Evolutionary conservation across 2,329 filamentous ascomycete species (phyloP).

Genomic region (Trematosphaeria pertusa): DNA sequence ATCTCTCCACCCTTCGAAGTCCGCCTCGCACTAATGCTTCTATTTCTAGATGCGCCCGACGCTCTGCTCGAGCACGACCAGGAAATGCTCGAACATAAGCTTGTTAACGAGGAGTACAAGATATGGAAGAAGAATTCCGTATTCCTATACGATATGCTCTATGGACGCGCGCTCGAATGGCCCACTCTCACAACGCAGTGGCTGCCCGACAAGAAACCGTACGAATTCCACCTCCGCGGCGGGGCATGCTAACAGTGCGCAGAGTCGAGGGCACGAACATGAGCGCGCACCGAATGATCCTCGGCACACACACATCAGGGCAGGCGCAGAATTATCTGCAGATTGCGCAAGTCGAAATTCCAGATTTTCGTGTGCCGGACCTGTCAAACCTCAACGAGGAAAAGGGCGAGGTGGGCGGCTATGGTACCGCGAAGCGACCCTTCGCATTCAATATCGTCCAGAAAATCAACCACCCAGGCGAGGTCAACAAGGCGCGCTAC

Average conservation of each 20-base stretch:
- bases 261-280: conserved; percentile 78
- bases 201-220: conserved; percentile 76
- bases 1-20: neutral
- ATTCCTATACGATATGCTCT: conserved; percentile 97
- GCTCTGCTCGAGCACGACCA: conserved; percentile 68
- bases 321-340: conserved; percentile 89
- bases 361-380: conserved; percentile 76
- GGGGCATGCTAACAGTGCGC: conserved; percentile 46
- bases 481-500: conserved; percentile 98
- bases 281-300: conserved; percentile 84
- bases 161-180: conserved; percentile 94
- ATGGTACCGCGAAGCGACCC: conserved; percentile 77
- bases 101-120: conserved; percentile 99
- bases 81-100: conserved; percentile 77
- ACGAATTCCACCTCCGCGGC: neutral
- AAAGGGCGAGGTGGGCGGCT: conserved; percentile 90
- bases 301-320: conserved; percentile 93
- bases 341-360: conserved; percentile 92
- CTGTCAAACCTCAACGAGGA: conserved; percentile 89
- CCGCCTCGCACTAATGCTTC: neutral
- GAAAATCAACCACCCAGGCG: conserved; percentile 93
- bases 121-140: conserved; percentile 99
- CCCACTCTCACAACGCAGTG: conserved; percentile 97
- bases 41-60: conserved; percentile 49
- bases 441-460: conserved; percentile 93